Evolutionary conservation across 768 basidiomycete genomes (phyloP).

Genomic region (Agrocybe pediades): DNA sequence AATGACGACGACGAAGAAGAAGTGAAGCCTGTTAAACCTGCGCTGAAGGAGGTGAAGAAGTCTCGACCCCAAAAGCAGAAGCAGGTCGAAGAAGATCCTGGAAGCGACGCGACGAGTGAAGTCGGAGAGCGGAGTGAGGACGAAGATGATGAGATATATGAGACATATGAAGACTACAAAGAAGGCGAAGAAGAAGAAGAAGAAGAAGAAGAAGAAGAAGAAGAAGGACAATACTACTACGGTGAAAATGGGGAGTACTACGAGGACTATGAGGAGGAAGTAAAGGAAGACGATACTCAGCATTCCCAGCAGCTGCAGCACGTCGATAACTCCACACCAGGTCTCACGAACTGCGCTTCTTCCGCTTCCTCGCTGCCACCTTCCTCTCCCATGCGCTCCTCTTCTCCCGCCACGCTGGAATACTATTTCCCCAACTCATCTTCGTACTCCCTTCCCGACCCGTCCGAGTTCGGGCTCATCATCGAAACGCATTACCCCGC

Average conservation of each 20-base stretch:
- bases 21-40: conserved; percentile 13
- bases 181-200: conserved; percentile 7
- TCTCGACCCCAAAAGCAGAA: conserved; percentile 3
- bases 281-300: conserved; percentile 8
- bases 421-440: conserved; percentile 3
- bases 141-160: conserved; percentile 9
- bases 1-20: conserved; percentile 21
- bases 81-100: conserved; percentile 6
- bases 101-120: neutral
- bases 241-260: conserved; percentile 5
- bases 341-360: conserved; percentile 13
- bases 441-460: conserved; percentile 16
- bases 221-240: conserved; percentile 7
- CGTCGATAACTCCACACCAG: conserved; percentile 20
- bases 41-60: conserved; percentile 2
- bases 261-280: conserved; percentile 12
- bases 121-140: neutral
- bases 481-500: conserved; percentile 24
- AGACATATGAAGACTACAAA: conserved; percentile 5
- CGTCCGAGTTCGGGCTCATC: conserved; percentile 4
- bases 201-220: conserved; percentile 8
- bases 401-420: conserved; percentile 5
- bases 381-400: conserved; percentile 12
- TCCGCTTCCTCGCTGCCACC: conserved; percentile 16
- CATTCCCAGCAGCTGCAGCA: too few species aligned